These are phyloP conservation scores for Candida lessepsii DNA, from an alignment of 805 yeast species.

Conservation along the genomic window DNA sequence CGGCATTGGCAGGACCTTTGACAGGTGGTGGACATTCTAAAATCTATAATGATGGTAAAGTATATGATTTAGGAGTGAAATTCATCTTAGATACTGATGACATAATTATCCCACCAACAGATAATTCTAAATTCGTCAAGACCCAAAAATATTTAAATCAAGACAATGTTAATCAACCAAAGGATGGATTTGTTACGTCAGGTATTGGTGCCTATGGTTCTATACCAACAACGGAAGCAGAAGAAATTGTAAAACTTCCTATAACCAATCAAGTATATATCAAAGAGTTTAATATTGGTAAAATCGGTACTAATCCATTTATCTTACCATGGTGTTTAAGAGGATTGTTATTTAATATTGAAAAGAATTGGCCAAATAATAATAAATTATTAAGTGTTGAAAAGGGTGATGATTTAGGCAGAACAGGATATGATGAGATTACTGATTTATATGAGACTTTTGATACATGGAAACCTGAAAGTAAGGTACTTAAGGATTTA, in stretches of 20 bases:
- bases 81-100: constrained; percentile 75
- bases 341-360: constrained; percentile 69
- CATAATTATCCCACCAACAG: constrained; percentile 38
- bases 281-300: constrained; percentile 57
- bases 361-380: constrained; percentile 47
- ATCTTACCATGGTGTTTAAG: constrained; percentile 91
- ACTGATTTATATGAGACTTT: constrained; percentile 63
- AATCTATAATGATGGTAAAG: constrained; percentile 80
- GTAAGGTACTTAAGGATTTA: constrained; percentile 77
- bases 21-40: constrained; percentile 96
- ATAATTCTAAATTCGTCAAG: constrained; percentile 1
- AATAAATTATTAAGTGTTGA: constrained; percentile 30
- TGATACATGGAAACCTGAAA: constrained; percentile 84
- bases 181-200: constrained; percentile 17
- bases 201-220: constrained; percentile 21
- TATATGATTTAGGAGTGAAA: constrained; percentile 75
- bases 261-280: constrained; percentile 35
- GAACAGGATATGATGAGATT: constrained; percentile 52
- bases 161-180: constrained; percentile 5
- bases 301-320: constrained; percentile 75
- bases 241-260: constrained; percentile 23
- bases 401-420: constrained; percentile 30
- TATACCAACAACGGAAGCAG: constrained; percentile 12
- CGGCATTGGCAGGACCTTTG: constrained; percentile 73
- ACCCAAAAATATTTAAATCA: background rate